phyloP scores from a whole-genome alignment of 148 eudicot genomes.

The Chenopodium quinoa region DNA sequence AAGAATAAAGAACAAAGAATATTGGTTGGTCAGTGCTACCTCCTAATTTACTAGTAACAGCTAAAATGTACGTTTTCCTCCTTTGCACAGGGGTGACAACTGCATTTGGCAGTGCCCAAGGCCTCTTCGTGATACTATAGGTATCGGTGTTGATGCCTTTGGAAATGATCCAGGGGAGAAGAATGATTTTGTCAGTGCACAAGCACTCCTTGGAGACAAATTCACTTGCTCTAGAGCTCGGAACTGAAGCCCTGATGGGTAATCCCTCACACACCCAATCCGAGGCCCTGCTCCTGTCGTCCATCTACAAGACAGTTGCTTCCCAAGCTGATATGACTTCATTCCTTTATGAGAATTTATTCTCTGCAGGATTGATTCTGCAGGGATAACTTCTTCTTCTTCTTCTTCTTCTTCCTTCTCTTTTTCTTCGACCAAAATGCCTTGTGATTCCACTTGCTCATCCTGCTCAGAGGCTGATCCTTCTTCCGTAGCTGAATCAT shows the following conservation, averaged over 20 bases:
- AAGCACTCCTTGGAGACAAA: slow-evolving; percentile 69
- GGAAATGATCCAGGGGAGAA: slow-evolving; percentile 35
- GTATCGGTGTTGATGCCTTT: slow-evolving; percentile 33
- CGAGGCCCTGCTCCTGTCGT: slow-evolving; percentile 95
- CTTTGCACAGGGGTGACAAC: slow-evolving; percentile 38
- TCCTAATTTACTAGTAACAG: slow-evolving; percentile 20
- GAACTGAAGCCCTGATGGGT: slow-evolving; percentile 71
- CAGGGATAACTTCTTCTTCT: slow-evolving; percentile 42
- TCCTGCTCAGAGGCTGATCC: slow-evolving; percentile 25
- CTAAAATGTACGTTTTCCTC: slow-evolving; percentile 18
- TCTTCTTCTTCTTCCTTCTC: slow-evolving; percentile 40
- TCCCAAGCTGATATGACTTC: slow-evolving; percentile 81
- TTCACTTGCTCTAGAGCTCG: slow-evolving; percentile 68
- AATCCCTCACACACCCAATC: slow-evolving; percentile 86
- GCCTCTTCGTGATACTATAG: slow-evolving; percentile 26
- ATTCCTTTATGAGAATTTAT: slow-evolving; percentile 71
- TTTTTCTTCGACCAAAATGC: slow-evolving; percentile 28
- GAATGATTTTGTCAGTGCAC: slow-evolving; percentile 30
- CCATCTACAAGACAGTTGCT: slow-evolving; percentile 85
- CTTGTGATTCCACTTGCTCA: slow-evolving; percentile 16
- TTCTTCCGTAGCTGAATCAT: slow-evolving; percentile 36
- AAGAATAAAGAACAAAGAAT: slow-evolving; percentile 41
- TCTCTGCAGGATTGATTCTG: slow-evolving; percentile 46
- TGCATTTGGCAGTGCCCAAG: slow-evolving; percentile 32
- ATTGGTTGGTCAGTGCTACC: slow-evolving; percentile 26